Conservation (phyloP, 129 eudicot genomes). For the Flaveria bidentis region DNA sequence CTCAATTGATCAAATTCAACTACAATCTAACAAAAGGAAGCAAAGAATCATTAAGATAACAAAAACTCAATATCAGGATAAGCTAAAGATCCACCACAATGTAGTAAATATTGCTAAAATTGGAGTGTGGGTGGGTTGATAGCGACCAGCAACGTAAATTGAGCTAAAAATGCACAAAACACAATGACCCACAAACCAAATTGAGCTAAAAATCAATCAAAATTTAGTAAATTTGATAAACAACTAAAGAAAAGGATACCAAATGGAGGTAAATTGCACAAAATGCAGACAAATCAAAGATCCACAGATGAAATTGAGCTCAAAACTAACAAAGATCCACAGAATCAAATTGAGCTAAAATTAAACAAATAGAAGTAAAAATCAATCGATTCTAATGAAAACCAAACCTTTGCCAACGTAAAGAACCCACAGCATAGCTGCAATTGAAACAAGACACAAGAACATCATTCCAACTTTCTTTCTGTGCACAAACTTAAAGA, state of each 20-base stretch:
- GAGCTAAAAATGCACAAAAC: background rate
- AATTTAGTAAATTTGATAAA: background rate
- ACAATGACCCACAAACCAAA: slow-evolving; percentile 12
- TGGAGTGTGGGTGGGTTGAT: background rate
- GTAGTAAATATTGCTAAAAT: background rate
- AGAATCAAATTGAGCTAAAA: background rate
- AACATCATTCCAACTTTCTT: slow-evolving; percentile 91
- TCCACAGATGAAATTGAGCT: background rate
- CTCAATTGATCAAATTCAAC: slow-evolving; percentile 3
- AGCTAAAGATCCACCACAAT: background rate
- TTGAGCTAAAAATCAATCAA: slow-evolving; percentile 2
- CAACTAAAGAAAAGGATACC: background rate
- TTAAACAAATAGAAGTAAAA: background rate
- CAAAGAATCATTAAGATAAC: background rate
- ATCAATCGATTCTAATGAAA: background rate
- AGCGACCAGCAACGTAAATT: background rate
- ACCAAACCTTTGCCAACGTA: slow-evolving; percentile 76
- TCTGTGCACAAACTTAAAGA: slow-evolving; percentile 72
- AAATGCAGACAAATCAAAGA: background rate
- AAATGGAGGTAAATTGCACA: background rate
- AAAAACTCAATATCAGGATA: background rate
- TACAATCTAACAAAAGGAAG: background rate
- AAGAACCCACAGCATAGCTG: slow-evolving; percentile 62
- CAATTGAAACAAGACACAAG: slow-evolving; percentile 63
- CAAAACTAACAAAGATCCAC: background rate